Conservation (phyloP, 305 asterid genomes). For the Stenogyne calaminthoides region DNA sequence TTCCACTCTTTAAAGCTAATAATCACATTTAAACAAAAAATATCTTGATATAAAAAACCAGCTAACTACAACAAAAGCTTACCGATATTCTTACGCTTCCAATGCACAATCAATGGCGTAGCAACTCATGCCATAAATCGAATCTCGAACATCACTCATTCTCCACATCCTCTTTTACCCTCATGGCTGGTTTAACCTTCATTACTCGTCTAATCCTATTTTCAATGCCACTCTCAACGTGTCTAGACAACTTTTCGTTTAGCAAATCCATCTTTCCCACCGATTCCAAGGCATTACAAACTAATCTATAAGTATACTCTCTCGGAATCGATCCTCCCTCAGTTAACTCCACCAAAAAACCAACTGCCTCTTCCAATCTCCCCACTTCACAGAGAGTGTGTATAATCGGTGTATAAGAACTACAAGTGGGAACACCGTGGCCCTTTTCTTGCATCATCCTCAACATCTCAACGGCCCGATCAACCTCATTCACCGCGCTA, state of each 20-base stretch:
- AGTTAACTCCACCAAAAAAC: slow-evolving; percentile 63
- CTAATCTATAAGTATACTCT: slow-evolving; percentile 67
- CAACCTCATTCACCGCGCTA: slow-evolving; percentile 77
- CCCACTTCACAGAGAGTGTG: slow-evolving; percentile 80
- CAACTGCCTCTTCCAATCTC: slow-evolving; percentile 64
- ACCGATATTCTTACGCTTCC: background rate
- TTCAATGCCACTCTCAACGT: slow-evolving; percentile 59
- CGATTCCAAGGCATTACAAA: slow-evolving; percentile 44
- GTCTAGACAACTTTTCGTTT: slow-evolving; percentile 35
- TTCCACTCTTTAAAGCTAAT: background rate
- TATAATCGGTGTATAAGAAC: slow-evolving; percentile 74
- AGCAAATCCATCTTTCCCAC: slow-evolving; percentile 53
- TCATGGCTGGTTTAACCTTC: slow-evolving; percentile 60
- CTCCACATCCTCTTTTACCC: slow-evolving; percentile 21
- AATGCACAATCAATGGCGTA: background rate
- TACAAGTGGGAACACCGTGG: slow-evolving; percentile 61
- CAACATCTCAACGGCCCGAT: slow-evolving; percentile 73
- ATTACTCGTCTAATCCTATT: slow-evolving; percentile 51
- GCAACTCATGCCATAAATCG: background rate
- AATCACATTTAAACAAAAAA: background rate
- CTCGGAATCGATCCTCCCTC: slow-evolving; percentile 73
- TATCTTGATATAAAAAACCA: background rate
- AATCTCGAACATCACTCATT: background rate
- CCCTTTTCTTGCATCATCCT: slow-evolving; percentile 62
- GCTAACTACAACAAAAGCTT: background rate